Evolutionary conservation across 306 rosid species (phyloP).

Genomic region (Vicia villosa): DNA sequence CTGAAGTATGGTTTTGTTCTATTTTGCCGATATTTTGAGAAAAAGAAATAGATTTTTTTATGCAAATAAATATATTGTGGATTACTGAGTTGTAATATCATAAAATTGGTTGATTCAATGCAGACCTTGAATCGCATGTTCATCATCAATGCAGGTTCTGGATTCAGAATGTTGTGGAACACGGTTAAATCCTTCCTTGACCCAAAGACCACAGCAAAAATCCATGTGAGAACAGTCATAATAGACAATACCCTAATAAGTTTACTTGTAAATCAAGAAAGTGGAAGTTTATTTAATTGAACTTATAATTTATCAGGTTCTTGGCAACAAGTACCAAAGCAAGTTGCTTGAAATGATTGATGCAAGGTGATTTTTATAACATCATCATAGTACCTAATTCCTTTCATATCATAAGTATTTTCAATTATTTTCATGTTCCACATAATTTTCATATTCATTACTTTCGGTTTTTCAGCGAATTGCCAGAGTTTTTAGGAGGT

Average conservation of each 20-base stretch:
- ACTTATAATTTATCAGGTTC: slow-evolving; percentile 62
- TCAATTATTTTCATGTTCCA: not conserved
- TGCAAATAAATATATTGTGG: not conserved
- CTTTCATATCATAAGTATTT: slow-evolving; percentile 2
- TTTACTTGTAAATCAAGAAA: slow-evolving; percentile 17
- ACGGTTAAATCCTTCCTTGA: slow-evolving; percentile 92
- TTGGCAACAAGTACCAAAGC: slow-evolving; percentile 89
- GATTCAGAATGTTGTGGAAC: slow-evolving; percentile 93
- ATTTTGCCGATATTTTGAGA: not conserved
- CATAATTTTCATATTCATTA: slow-evolving; percentile 16
- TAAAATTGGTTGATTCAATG: slow-evolving; percentile 38
- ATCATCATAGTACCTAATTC: not conserved
- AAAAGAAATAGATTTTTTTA: not conserved
- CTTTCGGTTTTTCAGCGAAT: slow-evolving; percentile 60
- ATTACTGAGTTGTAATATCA: slow-evolving; percentile 35
- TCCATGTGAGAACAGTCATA: slow-evolving; percentile 58
- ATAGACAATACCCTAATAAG: not conserved
- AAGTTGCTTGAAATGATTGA: slow-evolving; percentile 93
- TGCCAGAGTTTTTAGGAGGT: slow-evolving; percentile 95
- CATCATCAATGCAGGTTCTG: slow-evolving; percentile 98
- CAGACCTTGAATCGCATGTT: slow-evolving; percentile 96
- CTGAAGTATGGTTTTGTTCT: slow-evolving; percentile 60
- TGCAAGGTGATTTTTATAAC: slow-evolving; percentile 56
- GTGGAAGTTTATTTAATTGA: slow-evolving; percentile 23
- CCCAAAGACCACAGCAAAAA: slow-evolving; percentile 85